Base-by-base conservation (phyloP, 805 yeast genomes). In the Nakazawaea wickerhamii region DNA sequence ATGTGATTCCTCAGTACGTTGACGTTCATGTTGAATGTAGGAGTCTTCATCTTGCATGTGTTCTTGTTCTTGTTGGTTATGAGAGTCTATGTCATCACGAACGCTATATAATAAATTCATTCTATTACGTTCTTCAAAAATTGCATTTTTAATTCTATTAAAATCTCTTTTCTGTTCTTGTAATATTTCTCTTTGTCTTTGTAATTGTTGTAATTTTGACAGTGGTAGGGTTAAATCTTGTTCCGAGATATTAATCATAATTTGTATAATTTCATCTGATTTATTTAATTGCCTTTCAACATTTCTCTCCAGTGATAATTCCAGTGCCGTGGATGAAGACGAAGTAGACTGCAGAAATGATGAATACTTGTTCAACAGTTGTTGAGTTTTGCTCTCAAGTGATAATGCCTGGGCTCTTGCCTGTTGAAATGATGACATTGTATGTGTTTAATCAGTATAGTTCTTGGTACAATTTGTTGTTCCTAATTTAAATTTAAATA, bases 111-210 rank as follows among this genome's bases (percentile, higher is more conserved):
- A 64, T 26, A 93, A 64, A 50, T 89, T 88, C 51, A 77, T 62
- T 48, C 90, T 72, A 58, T 84, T 81, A 38, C 96, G 75, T 54
- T 84, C 95, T 53, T 85, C 88, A 47, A 71, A 65, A 32, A 85
- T 76, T 5, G 77, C 66, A 4, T 68, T 58, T 48, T 74, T 65
- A 37, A 91, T 74, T 49, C 84, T 74, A 32, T 65, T 62, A 53
- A 76, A 84, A 48, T 80, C 84, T 41, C 68, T 60, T 61, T 75
- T 69, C 61, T 86, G 90, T 43, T 88, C 95, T 44, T 68, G 74
- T 22, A 87, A 66, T 11, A 76, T 72, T 59, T 88, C 96, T 52
- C 75, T 77, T 59, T 88, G 96, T 48, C 97, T 77, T 45, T 82
- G 78, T 36, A 89, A 63, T 58, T 90, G 98, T 54, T 84, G 91